phyloP scores from a whole-genome alignment of 2,329 filamentous ascomycete genomes.

The Neopestalotiopsis rosae region DNA sequence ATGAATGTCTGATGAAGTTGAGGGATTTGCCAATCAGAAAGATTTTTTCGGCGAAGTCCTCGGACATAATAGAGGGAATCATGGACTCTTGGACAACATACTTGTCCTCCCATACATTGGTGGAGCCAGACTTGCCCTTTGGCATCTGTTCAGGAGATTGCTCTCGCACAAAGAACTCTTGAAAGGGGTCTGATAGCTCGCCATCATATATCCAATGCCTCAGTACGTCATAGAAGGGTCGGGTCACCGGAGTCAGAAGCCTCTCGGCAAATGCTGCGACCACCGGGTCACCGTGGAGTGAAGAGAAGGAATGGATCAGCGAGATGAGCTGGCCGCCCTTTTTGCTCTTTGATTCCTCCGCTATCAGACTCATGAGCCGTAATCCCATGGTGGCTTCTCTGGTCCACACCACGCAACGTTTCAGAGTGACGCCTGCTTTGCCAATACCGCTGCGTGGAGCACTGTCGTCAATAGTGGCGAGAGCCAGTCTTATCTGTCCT shows the following conservation, averaged over 20 bases:
- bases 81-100: constrained; percentile 85
- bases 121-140: constrained; percentile 66
- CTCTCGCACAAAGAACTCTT: constrained; percentile 94
- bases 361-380: constrained; percentile 90
- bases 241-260: constrained; percentile 82
- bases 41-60: constrained; percentile 93
- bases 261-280: constrained; percentile 93
- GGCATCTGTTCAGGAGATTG: constrained; percentile 62
- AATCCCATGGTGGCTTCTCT: constrained; percentile 95
- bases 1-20: constrained; percentile 97
- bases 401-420: constrained; percentile 96
- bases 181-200: constrained; percentile 93
- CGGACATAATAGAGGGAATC: constrained; percentile 91
- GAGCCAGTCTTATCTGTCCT: constrained; percentile 84
- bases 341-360: constrained; percentile 82
- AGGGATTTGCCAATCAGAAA: constrained; percentile 97
- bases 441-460: constrained; percentile 74
- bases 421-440: constrained; percentile 89
- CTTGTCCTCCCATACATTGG: constrained; percentile 97
- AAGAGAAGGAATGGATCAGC: constrained; percentile 90
- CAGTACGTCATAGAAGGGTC: constrained; percentile 96
- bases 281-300: constrained; percentile 93
- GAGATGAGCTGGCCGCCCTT: constrained; percentile 93
- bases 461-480: constrained; percentile 74
- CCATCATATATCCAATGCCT: constrained; percentile 98